Evolutionary conservation across 331 rosid species (phyloP).

Genomic region (Pyrus hybrid): DNA sequence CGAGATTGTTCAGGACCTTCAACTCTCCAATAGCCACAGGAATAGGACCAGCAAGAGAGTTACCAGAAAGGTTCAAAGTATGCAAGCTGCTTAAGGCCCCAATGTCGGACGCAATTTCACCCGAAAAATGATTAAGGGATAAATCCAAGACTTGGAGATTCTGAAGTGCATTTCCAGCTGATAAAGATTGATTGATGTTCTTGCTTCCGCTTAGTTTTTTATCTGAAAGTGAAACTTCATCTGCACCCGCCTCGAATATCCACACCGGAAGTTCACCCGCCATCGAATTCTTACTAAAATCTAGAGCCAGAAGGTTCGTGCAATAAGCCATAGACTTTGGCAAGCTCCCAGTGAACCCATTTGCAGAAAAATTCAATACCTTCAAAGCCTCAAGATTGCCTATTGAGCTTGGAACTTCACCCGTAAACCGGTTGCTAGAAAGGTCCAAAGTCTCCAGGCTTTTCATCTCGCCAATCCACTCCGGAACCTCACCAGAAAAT

Average conservation of each 20-base stretch:
- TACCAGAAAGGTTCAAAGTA: constrained; percentile 51
- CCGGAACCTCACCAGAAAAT: constrained; percentile 68
- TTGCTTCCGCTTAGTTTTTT: constrained; percentile 15
- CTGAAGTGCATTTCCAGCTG: constrained; percentile 33
- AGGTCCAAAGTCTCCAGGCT: constrained; percentile 70
- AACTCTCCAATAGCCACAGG: constrained; percentile 59
- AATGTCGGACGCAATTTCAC: constrained; percentile 54
- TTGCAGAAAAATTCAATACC: constrained; percentile 54
- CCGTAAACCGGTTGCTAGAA: constrained; percentile 65
- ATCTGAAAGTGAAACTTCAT: constrained; percentile 44
- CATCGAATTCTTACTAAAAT: constrained; percentile 65
- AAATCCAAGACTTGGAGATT: constrained; percentile 69
- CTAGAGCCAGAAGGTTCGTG: constrained; percentile 52
- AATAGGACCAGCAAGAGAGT: constrained; percentile 60
- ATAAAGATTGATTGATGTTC: constrained; percentile 20
- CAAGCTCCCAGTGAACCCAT: constrained; percentile 61
- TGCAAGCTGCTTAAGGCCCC: constrained; percentile 56
- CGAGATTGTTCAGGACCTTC: constrained; percentile 53
- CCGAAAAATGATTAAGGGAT: constrained; percentile 68
- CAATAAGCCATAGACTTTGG: constrained; percentile 61
- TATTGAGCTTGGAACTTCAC: constrained; percentile 54
- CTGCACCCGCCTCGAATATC: constrained; percentile 46
- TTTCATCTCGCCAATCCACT: constrained; percentile 76
- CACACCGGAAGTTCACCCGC: constrained; percentile 67
- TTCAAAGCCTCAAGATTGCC: constrained; percentile 64